Base-by-base conservation (phyloP, 1,139 yeast genomes). In the Geotrichum candidum region DNA sequence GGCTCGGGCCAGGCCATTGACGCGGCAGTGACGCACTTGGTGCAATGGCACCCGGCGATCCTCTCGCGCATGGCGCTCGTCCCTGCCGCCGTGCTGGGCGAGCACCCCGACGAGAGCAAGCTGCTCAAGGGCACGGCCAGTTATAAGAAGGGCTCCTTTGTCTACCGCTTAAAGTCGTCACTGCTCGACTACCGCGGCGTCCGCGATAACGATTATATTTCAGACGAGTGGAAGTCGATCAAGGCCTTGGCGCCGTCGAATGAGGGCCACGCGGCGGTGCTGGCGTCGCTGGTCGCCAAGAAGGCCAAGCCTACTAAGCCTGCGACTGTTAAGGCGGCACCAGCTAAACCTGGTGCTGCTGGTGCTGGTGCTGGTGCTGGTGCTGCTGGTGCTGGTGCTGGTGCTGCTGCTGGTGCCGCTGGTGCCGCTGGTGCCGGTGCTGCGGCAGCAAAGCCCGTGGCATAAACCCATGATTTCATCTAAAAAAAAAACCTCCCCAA, bases 21-120 rank as follows among this genome's bases (percentile, higher is more conserved):
- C 59, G 73, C 75, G 18, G 87, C 90, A 0, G 70, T 90, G 53
- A 82, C 90, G 3, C 97, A 90, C 72, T 80, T 89, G 61, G 78
- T 90, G 65, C 96, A 90, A 74, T 90, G 96, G 97, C 97, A 90
- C 71, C 96, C 96, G n/a, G 84, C 82, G 52, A 75, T 88, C 45
- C 79, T 90, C 68, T 81, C 88, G 60, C 85, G 84, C 68, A 80
- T 92, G 10, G 85, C 89, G 0, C 74, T 90, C 11, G 83, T 90
- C 0, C 46, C 61, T 5, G 51, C 63, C 6, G 35, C 56, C 11
- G 9, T 63, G 4, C 54, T 60, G 27, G 65, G 71, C 6, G 64
- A 71, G 22, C 60, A 64, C 7, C 65, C 67, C 15, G 68, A 66
- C 25, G 73, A 71, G n/a, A 70, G 70, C 46, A 56, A 61, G 27